phyloP scores from a whole-genome alignment of 2,329 filamentous ascomycete species.

The Colletotrichum sp. region DNA sequence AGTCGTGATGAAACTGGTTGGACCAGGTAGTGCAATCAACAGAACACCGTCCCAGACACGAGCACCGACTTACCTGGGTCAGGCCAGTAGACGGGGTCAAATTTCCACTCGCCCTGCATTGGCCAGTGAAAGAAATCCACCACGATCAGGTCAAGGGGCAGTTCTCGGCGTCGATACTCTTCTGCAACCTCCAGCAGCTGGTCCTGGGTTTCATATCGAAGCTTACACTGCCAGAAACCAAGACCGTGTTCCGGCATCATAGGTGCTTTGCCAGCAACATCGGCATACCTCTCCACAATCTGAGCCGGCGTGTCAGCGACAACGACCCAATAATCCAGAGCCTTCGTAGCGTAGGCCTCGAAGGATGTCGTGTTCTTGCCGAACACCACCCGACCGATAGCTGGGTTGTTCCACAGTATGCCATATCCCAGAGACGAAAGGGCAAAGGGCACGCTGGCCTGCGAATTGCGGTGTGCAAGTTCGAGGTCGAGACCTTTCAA shows the following conservation, averaged over 20 bases:
- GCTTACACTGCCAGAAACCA: slow-evolving; percentile 69
- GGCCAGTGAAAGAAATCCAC: slow-evolving; percentile 71
- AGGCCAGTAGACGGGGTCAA: slow-evolving; percentile 68
- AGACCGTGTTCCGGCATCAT: slow-evolving; percentile 70
- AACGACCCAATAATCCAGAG: slow-evolving; percentile 66
- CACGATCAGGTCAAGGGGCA: slow-evolving; percentile 66
- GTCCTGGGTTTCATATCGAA: slow-evolving; percentile 67
- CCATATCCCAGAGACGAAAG: slow-evolving; percentile 63
- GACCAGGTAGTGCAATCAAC: not conserved
- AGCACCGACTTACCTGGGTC: slow-evolving; percentile 55
- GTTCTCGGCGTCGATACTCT: slow-evolving; percentile 54
- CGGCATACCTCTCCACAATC: slow-evolving; percentile 58
- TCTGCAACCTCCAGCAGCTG: slow-evolving; percentile 61
- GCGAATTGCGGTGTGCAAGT: slow-evolving; percentile 66
- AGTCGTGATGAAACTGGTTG: not conserved
- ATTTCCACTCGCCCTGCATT: slow-evolving; percentile 70
- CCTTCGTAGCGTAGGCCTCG: slow-evolving; percentile 58
- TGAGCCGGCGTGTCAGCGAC: slow-evolving; percentile 55
- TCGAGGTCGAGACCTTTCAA: slow-evolving; percentile 65
- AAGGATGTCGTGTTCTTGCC: slow-evolving; percentile 64
- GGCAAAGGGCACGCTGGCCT: slow-evolving; percentile 65
- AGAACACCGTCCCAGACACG: slow-evolving; percentile 45
- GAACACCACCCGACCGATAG: slow-evolving; percentile 60
- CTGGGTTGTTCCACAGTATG: slow-evolving; percentile 67
- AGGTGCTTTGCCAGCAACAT: slow-evolving; percentile 58